Evolutionary conservation across 2,329 filamentous ascomycete genomes (phyloP).

Genomic region (Lizonia empirigonia): DNA sequence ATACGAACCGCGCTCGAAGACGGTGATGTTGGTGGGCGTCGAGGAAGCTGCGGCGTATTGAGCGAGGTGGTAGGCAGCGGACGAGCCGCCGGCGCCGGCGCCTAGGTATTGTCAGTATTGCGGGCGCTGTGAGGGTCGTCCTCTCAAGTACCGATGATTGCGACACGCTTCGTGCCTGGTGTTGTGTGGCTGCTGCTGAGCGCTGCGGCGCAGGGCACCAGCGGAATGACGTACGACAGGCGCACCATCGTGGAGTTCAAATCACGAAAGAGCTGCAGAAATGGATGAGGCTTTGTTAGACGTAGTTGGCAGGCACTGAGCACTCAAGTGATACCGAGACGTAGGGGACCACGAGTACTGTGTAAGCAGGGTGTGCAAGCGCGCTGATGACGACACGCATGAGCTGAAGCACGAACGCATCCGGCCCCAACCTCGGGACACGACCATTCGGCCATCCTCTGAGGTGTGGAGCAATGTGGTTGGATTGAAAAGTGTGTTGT

Average conservation of each 20-base stretch:
- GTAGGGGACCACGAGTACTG: too few species aligned
- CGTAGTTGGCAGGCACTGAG: background rate
- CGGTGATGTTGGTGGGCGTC: conserved; percentile 76
- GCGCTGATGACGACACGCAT: conserved; percentile 12
- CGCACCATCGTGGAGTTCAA: conserved; percentile 18
- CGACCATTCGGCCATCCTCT: background rate
- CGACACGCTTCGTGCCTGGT: conserved; percentile 39
- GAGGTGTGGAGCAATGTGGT: background rate
- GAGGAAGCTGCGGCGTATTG: conserved; percentile 68
- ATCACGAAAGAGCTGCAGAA: background rate
- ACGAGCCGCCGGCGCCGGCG: conserved; percentile 86
- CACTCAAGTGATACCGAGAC: background rate
- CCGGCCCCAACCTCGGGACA: background rate
- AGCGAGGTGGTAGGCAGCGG: conserved; percentile 80
- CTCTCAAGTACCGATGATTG: conserved; percentile 49
- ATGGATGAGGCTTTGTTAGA: background rate
- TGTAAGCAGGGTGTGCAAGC: too few species aligned
- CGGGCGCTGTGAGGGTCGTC: background rate
- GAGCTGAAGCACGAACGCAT: conserved; percentile 5
- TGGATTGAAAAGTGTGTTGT: too few species aligned
- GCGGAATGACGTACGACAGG: conserved; percentile 15
- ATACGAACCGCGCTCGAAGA: conserved; percentile 80
- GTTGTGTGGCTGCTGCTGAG: conserved; percentile 20
- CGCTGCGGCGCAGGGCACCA: conserved; percentile 29
- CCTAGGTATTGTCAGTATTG: conserved; percentile 59